A percentile compares a stretch with the other conserved stretches of the same genome.
These are phyloP conservation scores for Pythium brassicae DNA, from an alignment of 352 stramenopile species.

Conservation along the genomic window DNA sequence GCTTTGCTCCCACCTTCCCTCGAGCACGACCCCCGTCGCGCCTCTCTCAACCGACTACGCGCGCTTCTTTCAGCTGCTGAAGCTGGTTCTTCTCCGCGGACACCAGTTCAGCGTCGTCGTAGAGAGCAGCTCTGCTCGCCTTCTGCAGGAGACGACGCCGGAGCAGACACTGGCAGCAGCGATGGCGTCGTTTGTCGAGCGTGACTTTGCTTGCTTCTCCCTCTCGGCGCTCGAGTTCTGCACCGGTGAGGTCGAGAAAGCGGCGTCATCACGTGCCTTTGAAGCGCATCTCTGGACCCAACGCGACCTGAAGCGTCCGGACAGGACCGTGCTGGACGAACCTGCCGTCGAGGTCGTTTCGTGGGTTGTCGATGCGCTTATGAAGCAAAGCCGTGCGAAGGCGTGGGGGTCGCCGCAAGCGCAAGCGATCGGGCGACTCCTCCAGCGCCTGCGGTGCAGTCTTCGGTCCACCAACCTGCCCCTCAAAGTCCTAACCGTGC, in stretches of 20 bases:
- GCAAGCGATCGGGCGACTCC: slow-evolving; percentile 4
- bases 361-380: slow-evolving; percentile 58
- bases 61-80: slow-evolving; percentile 38
- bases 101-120: slow-evolving; percentile 28
- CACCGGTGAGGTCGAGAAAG: slow-evolving; percentile 57
- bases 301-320: slow-evolving; percentile 42
- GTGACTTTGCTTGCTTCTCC: slow-evolving; percentile 12
- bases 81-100: slow-evolving; percentile 49
- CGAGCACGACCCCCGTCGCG: neutral
- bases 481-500: slow-evolving; percentile 54
- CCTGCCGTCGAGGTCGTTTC: slow-evolving; percentile 72
- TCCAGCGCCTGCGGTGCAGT: slow-evolving; percentile 26
- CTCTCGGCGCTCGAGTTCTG: slow-evolving; percentile 41
- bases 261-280: slow-evolving; percentile 36
- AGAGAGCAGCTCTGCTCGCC: neutral
- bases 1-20: neutral
- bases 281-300: slow-evolving; percentile 81
- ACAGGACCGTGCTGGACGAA: slow-evolving; percentile 42
- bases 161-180: neutral
- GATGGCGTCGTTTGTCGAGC: neutral
- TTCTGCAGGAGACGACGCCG: slow-evolving; percentile 7
- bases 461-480: slow-evolving; percentile 50
- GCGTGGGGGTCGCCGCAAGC: neutral
- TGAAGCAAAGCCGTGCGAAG: slow-evolving; percentile 10
- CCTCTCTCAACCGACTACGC: neutral